Evolutionary conservation across 1,139 yeast genomes (phyloP), one percentile per base, ranked within the genome.

Genomic region (Candida frijolesensis): DNA sequence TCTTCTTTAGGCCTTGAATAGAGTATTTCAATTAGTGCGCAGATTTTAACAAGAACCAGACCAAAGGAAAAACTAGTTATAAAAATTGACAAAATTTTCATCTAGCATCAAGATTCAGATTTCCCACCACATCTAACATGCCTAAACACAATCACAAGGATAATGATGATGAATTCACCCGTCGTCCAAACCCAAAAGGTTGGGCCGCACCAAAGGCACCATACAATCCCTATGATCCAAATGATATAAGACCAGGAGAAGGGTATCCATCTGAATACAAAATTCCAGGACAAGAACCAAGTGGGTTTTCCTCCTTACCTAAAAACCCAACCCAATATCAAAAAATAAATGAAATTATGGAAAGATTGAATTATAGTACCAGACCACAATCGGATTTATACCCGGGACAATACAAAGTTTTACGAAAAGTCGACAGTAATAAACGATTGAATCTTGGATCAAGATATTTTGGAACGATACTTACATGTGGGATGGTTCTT

Each of bases 171-270:
- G 61, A 59, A 41, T 54, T 58, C 3, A 55, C 59, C 41, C 76
- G 95, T 72, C 72, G 91, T 53, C 89, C 95, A 2, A 85, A 88
- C 60, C 95, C 96, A 1, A 81, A 82, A 15, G 94, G 94, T 0
- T 88, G 96, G 96, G 79, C 79, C 0, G 89, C 85, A 1, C 96
- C 96, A 3, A 81, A 79, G 55, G 94, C 92, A 1, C 94, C 94
- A 0, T 89, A 88, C 63, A 89, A 89, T 58, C 96, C 96, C 2
- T 89, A 85, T 62, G 96, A 89, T 63, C 88, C 94, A 0, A 69
- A 81, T 0, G 96, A 89, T 64, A 65, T 73, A 37, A 74, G 96
- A 47, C 96, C 96, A 0, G 81, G 96, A 0, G 84, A 83, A 62
- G 96, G 96, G 1, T 89, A 89, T 57, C 96, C 96, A 0, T 85